phyloP scores from a whole-genome alignment of 2,329 filamentous ascomycete species.

The Sporothrix variecibatus region DNA sequence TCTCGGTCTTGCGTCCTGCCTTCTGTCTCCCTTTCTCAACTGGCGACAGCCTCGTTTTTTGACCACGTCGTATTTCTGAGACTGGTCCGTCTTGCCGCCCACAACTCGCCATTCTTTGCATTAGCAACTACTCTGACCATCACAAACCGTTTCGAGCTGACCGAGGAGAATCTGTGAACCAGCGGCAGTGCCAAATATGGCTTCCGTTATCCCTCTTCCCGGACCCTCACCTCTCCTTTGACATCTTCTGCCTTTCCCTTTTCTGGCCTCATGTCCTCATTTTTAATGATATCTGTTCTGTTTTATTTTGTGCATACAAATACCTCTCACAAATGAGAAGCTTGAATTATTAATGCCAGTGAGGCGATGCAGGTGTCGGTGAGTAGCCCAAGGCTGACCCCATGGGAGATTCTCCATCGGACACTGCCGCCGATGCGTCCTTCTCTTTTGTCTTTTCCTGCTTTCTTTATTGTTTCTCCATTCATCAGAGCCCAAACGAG shows the following conservation, averaged over 20 bases:
- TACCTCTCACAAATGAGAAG: background rate
- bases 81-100: background rate
- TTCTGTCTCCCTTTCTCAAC: background rate
- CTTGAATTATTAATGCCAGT: background rate
- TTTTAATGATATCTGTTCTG: background rate
- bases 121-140: background rate
- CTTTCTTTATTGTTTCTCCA: background rate
- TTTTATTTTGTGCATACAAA: no score
- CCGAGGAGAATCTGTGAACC: background rate
- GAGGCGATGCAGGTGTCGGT: background rate
- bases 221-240: constrained; percentile 12
- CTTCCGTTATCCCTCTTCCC: background rate
- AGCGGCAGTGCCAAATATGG: background rate
- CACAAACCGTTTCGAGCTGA: constrained; percentile 6
- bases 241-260: background rate
- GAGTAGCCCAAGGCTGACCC: constrained; percentile 11
- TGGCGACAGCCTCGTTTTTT: constrained; percentile 21
- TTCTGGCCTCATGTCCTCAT: background rate
- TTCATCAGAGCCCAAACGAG: background rate
- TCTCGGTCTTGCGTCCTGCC: background rate
- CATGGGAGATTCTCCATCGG: background rate
- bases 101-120: background rate
- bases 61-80: background rate
- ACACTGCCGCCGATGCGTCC: background rate
- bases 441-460: background rate